Evolutionary conservation across 148 eudicot genomes (phyloP).

Genomic region (Camellia lanceoleosa): DNA sequence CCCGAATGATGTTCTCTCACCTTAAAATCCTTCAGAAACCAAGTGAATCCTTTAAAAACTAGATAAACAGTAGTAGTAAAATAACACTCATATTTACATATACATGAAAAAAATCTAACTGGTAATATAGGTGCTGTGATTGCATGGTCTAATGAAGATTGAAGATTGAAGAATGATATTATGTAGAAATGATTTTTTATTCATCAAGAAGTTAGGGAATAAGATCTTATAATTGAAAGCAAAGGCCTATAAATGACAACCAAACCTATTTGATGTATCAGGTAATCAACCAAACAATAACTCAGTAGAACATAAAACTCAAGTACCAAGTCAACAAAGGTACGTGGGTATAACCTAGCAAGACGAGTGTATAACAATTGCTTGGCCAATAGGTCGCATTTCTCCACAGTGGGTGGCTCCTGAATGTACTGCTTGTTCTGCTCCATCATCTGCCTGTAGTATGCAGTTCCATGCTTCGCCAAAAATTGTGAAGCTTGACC

Average conservation of each 20-base stretch:
- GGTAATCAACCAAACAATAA: not conserved
- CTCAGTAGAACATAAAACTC: not conserved
- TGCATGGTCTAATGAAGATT: not conserved
- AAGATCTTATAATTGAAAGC: not conserved
- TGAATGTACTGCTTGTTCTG: slow-evolving; percentile 50
- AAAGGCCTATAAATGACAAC: not conserved
- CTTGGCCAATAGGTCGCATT: slow-evolving; percentile 41
- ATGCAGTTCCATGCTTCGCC: slow-evolving; percentile 36
- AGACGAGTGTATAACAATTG: slow-evolving; percentile 54
- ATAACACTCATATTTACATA: not conserved
- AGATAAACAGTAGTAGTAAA: too few species aligned
- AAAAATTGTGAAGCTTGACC: slow-evolving; percentile 32
- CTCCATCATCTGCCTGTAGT: slow-evolving; percentile 46
- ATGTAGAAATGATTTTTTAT: not conserved
- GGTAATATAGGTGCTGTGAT: not conserved
- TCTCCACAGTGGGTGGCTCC: slow-evolving; percentile 47
- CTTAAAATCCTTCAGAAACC: not conserved
- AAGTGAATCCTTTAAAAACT: not conserved
- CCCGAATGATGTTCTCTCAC: not conserved
- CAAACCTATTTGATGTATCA: not conserved
- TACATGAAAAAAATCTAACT: not conserved
- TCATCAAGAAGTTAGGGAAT: not conserved
- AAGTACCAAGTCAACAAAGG: not conserved
- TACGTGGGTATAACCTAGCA: slow-evolving; percentile 33
- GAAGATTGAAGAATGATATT: not conserved